These are phyloP conservation scores for Pilatotrama ljubarskyi DNA, from an alignment of 768 basidiomycete genomes.

Conservation along the genomic window DNA sequence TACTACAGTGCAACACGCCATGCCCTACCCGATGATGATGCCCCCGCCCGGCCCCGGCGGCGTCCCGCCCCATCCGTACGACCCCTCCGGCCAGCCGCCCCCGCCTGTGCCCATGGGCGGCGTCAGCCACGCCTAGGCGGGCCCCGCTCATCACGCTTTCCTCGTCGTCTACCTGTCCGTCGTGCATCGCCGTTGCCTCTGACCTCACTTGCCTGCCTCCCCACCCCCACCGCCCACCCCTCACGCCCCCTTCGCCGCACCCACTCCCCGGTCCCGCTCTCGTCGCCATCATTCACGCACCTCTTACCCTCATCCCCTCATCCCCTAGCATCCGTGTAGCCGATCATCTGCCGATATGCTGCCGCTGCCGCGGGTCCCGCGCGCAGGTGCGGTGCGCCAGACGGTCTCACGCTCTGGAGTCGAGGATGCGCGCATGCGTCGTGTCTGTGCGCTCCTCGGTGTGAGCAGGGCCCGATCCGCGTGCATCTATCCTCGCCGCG, in stretches of 20 bases:
- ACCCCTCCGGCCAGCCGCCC: conserved; percentile 53
- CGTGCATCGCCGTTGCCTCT: conserved; percentile 10
- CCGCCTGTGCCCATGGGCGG: conserved; percentile 79
- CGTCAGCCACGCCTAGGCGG: conserved; percentile 47
- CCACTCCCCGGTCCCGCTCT: background rate
- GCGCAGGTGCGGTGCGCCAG: background rate
- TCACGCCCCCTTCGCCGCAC: background rate
- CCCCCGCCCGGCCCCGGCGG: conserved; percentile 68
- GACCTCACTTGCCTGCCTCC: background rate
- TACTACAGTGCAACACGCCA: conserved; percentile 74
- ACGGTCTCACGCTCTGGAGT: conserved; percentile 16
- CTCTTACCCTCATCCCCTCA: background rate
- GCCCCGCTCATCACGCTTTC: background rate
- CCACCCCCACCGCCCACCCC: background rate
- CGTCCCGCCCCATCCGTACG: conserved; percentile 72
- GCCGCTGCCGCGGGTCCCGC: background rate
- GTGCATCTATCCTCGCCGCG: background rate
- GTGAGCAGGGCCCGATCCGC: conserved; percentile 13
- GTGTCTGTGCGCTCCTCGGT: conserved; percentile 15
- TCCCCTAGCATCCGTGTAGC: background rate
- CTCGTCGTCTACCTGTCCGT: background rate
- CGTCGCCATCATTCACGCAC: background rate
- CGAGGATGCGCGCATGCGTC: conserved; percentile 14
- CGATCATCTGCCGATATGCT: background rate
- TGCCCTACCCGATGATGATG: conserved; percentile 93